Evolutionary conservation across 2,329 filamentous ascomycete species (phyloP).

Genomic region (Purpureocillium lavendulum): DNA sequence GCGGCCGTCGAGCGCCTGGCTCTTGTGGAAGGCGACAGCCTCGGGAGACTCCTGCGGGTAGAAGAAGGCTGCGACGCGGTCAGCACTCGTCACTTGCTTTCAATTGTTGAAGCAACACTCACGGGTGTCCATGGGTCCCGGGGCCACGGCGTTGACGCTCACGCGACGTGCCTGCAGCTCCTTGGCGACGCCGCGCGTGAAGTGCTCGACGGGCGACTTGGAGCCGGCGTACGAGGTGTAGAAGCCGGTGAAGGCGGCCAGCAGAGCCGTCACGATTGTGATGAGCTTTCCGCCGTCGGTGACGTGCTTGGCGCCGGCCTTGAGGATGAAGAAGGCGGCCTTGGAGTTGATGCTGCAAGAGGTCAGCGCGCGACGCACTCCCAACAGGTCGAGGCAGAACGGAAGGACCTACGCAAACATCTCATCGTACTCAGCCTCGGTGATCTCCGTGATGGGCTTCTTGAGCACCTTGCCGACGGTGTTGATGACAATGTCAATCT

Average conservation of each 20-base stretch:
- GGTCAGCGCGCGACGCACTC: too few relatives aligned
- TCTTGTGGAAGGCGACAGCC: conserved; percentile 34
- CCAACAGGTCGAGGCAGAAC: too few relatives aligned
- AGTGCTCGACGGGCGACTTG: conserved; percentile 30
- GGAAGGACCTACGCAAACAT: conserved; percentile 32
- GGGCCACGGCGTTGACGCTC: conserved; percentile 26
- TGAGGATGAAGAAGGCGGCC: conserved; percentile 34
- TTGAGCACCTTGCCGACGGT: conserved; percentile 40
- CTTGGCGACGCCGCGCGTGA: conserved; percentile 26
- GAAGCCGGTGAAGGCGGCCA: conserved; percentile 35
- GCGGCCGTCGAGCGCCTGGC: conserved; percentile 29
- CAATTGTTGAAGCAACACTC: conserved; percentile 12
- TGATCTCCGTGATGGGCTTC: conserved; percentile 34
- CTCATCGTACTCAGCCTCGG: conserved; percentile 34
- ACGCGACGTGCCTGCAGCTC: conserved; percentile 21
- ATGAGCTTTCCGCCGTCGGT: conserved; percentile 37
- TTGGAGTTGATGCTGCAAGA: conserved; percentile 29
- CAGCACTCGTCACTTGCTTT: neutral
- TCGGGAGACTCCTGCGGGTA: conserved; percentile 32
- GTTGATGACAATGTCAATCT: conserved; percentile 41
- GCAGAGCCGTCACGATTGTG: conserved; percentile 33
- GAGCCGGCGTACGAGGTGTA: conserved; percentile 37
- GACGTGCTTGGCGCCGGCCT: conserved; percentile 31
- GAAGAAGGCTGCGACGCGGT: conserved; percentile 27
- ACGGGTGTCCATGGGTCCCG: conserved; percentile 32